These are phyloP conservation scores for Byssothecium circinans DNA, from an alignment of 2,329 filamentous ascomycete species.

Conservation along the genomic window DNA sequence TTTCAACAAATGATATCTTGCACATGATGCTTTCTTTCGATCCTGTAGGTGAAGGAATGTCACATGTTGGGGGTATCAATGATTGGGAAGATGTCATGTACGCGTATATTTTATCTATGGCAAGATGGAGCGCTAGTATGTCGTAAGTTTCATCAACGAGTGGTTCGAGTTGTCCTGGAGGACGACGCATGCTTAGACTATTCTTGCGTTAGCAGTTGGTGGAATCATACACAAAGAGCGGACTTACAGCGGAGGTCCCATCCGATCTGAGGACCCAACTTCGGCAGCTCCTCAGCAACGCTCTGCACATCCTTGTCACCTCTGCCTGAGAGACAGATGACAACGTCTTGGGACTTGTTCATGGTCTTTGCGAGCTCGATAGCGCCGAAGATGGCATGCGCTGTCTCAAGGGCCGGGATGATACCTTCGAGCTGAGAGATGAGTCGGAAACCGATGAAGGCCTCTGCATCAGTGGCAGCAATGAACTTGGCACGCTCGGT, in stretches of 20 bases:
- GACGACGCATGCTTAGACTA: constrained; percentile 22
- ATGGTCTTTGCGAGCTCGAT: constrained; percentile 91
- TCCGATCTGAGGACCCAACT: constrained; percentile 82
- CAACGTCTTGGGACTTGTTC: constrained; percentile 83
- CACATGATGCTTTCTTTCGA: too few relatives aligned
- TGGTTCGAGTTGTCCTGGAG: too few relatives aligned
- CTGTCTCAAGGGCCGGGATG: constrained; percentile 91
- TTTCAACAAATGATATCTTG: too few relatives aligned
- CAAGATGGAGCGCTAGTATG: too few relatives aligned
- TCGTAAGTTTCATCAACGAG: too few relatives aligned
- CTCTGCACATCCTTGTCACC: constrained; percentile 99
- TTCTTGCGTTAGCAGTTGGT: constrained; percentile 20
- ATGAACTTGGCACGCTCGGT: constrained; percentile 82
- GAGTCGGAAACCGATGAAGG: constrained; percentile 82
- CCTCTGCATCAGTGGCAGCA: constrained; percentile 87
- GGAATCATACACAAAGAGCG: too few relatives aligned
- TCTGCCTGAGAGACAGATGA: constrained; percentile 89
- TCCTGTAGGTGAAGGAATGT: too few relatives aligned
- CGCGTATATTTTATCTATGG: too few relatives aligned
- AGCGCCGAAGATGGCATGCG: constrained; percentile 88
- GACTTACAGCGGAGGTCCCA: constrained; percentile 62
- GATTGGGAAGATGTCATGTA: too few relatives aligned
- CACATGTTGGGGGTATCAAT: too few relatives aligned
- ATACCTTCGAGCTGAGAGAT: constrained; percentile 91
- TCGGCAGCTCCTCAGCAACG: constrained; percentile 90